Base-by-base conservation (phyloP, 129 eudicot genomes). In the Saposhnikovia divaricata region DNA sequence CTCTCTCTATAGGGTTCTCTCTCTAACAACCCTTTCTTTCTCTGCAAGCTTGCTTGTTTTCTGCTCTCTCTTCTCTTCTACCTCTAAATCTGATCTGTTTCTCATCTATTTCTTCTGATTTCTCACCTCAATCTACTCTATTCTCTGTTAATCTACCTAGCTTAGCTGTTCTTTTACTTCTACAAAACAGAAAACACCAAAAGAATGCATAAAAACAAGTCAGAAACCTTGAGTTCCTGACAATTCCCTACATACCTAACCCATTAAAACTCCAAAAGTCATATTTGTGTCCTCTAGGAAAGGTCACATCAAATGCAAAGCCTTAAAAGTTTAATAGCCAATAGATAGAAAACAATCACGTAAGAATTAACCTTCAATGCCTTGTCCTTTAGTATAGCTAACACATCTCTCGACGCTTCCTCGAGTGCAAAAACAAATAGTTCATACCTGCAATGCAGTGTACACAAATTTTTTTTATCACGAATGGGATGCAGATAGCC, bases 331-430 rank as follows among this genome's bases (percentile, higher is more conserved):
- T 74, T 44, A 74, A 12, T 31, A 47, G 40, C 70, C 72, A 83
- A 25, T 45, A 82, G 46, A 31, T 76, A 82, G 45, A 72, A 39
- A 79, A 71, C 51, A 43, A 80, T 44, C 61, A 75, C 61, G 27
- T 39, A 44, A 38, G 75, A 50, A 45, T 72, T 65, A 75, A 96
- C 99, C 99, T 92, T 96, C 79, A 96, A 77, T 42, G 99, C 90
- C 84, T 92, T 82, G 89, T 91, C 97, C 81, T 92, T 96, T 14
- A 96, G 97, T 83, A 91, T 84, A 66, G 88, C 85, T 80, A 96
- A 77, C 44, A 89, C 92, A 84, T 96, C 99, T 82, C 85, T 90
- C 51, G 99, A 92, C 40, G 97, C 98, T 85, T 92, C 98, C 84
- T 92, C 98, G 74, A 96, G 91, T 23, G 98, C 95, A 85, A 86